Base-by-base conservation (phyloP, 129 eudicot genomes). In the Deinandra increscens region DNA sequence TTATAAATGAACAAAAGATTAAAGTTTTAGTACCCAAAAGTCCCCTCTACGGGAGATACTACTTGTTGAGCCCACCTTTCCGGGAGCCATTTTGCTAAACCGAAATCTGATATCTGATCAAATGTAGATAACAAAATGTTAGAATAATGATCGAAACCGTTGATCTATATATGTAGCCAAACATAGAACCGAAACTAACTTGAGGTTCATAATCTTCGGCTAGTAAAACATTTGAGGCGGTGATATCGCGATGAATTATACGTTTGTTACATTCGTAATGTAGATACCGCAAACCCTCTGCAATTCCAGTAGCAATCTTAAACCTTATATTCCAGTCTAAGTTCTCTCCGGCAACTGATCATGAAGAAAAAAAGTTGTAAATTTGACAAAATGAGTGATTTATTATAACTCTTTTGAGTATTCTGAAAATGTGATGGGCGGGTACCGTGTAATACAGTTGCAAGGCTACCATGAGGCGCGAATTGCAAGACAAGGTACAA, bases 61-160 rank as follows among this genome's bases (percentile, higher is more conserved):
- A 86, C 80, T 74, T 83, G 96, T 49, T 86, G 85, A 73, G 68
- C 71, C 92, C 96, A 89, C 44, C 70, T 81, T 20, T 83, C 92
- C 0, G 96, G 96, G 11, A 89, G 96, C 96, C 96, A 89, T 78
- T 89, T 89, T 63, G 92, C 96, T 37, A 89, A 72, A 64, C 96
- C 96, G 39, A 83, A 89, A 78, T 89, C 96, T 0, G 96, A 89
- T 75, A 89, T 89, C 96, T 89, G 80, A 61, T 81, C 17, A 66
- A 56, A 45, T 1, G 13, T 13, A 11, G 4, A 31, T n/a, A 48
- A 29, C 2, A 9, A 41, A 45, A 63, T 29, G 34, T 70, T 70
- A 56, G 12, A 39, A 34, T n/a, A n/a, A n/a, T n/a, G n/a, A 26
- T 26, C 31, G 17, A 33, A 66, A 50, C 42, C 1, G 3, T 9